Conservation (phyloP, 2,329 filamentous ascomycete species). For the Talaromyces sp. region DNA sequence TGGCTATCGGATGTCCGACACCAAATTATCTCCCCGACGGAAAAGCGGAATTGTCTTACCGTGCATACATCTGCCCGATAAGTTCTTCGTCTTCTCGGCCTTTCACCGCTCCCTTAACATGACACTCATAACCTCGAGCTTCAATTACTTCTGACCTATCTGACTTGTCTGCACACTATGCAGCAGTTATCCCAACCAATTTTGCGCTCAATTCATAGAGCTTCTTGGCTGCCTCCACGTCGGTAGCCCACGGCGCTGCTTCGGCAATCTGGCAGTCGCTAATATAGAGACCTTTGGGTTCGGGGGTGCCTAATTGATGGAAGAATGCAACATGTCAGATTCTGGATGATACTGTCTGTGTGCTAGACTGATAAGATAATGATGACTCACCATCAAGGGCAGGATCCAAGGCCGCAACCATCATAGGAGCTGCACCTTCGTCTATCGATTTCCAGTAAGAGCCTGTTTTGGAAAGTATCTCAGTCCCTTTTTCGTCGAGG, state of each 20-base stretch:
- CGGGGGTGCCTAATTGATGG: slow-evolving; percentile 6
- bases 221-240: slow-evolving; percentile 28
- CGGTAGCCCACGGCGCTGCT: slow-evolving; percentile 35
- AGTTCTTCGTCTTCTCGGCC: background rate
- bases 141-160: background rate
- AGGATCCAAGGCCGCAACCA: slow-evolving; percentile 48
- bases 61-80: background rate
- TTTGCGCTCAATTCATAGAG: slow-evolving; percentile 4
- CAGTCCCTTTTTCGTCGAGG: slow-evolving; percentile 23
- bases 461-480: slow-evolving; percentile 30
- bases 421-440: slow-evolving; percentile 45
- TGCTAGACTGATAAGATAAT: background rate
- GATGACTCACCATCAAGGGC: slow-evolving; percentile 28
- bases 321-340: slow-evolving; percentile 15
- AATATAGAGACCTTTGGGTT: slow-evolving; percentile 30
- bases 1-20: slow-evolving; percentile 14
- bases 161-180: background rate
- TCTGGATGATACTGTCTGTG: background rate
- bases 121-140: background rate
- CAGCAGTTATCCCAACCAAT: background rate
- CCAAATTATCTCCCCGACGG: slow-evolving; percentile 16
- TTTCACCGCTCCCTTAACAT: background rate
- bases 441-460: slow-evolving; percentile 39
- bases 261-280: slow-evolving; percentile 36
- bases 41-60: background rate